Evolutionary conservation across 1,139 yeast species (phyloP).

Genomic region (Dujonia santamariae): DNA sequence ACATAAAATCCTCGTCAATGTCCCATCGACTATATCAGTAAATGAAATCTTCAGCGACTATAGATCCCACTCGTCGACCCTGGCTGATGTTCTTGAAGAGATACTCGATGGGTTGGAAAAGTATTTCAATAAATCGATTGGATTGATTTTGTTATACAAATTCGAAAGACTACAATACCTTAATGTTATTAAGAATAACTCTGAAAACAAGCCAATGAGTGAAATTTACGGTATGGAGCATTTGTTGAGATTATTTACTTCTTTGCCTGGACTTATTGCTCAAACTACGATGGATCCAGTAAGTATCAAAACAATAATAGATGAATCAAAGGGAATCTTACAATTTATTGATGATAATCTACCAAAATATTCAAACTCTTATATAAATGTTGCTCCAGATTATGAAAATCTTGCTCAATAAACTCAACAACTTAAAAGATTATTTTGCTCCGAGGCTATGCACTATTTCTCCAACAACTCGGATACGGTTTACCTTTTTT

Average conservation of each 20-base stretch:
- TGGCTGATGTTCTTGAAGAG: conserved; percentile 53
- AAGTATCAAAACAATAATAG: conserved; percentile 50
- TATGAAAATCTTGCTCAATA: conserved; percentile 46
- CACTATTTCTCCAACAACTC: no score
- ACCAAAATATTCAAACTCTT: conserved; percentile 41
- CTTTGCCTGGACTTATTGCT: conserved; percentile 77
- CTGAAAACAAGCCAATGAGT: conserved; percentile 29
- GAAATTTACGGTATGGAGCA: conserved; percentile 77
- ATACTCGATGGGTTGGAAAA: conserved; percentile 62
- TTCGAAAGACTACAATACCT: conserved; percentile 82
- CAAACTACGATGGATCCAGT: conserved; percentile 80
- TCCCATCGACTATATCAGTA: conserved; percentile 59
- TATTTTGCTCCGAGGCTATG: no score
- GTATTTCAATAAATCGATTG: conserved; percentile 77
- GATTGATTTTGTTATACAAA: conserved; percentile 72
- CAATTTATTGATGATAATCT: conserved; percentile 51
- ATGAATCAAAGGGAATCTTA: conserved; percentile 48
- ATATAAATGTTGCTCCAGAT: conserved; percentile 59
- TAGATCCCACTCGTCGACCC: conserved; percentile 17
- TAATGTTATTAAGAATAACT: conserved; percentile 38
- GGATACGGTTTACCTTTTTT: no score
- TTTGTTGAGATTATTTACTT: conserved; percentile 65
- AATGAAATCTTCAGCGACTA: conserved; percentile 51
- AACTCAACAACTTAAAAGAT: conserved; percentile 1
- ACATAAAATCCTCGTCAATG: conserved; percentile 61